Conservation (phyloP, 148 eudicot genomes). For the Rhododendron ovatum region DNA sequence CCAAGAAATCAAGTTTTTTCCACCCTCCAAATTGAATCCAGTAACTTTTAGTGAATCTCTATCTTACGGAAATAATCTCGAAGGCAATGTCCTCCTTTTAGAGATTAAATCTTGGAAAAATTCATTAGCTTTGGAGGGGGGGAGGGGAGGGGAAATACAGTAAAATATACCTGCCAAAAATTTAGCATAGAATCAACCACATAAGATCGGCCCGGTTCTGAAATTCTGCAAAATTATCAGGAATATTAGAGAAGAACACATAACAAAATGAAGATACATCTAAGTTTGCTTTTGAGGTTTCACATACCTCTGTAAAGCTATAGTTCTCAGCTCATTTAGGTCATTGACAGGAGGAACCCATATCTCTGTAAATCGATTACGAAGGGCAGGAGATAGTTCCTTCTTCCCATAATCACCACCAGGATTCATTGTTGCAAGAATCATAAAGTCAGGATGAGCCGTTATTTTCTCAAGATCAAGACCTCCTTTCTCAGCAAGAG, state of each 20-base stretch:
- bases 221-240: slow-evolving; percentile 44
- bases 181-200: slow-evolving; percentile 59
- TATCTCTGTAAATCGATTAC: slow-evolving; percentile 96
- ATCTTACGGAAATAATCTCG: neutral
- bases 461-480: slow-evolving; percentile 60
- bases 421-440: slow-evolving; percentile 99
- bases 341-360: slow-evolving; percentile 92
- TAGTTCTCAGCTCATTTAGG: slow-evolving; percentile 63
- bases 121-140: too few species aligned
- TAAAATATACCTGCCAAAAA: slow-evolving; percentile 75
- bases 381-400: slow-evolving; percentile 96
- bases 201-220: slow-evolving; percentile 31
- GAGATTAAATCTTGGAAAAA: neutral
- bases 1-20: neutral
- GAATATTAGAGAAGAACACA: slow-evolving; percentile 1
- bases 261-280: slow-evolving; percentile 2
- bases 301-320: slow-evolving; percentile 60
- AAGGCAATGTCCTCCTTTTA: neutral
- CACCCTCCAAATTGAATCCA: neutral
- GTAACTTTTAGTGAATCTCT: neutral
- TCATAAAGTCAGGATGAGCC: slow-evolving; percentile 80
- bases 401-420: slow-evolving; percentile 99
- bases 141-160: neutral
- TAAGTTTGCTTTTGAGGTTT: neutral
- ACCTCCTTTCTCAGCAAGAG: slow-evolving; percentile 98